phyloP scores from a whole-genome alignment of 805 yeast species.

The Candida xiaguanensis region DNA sequence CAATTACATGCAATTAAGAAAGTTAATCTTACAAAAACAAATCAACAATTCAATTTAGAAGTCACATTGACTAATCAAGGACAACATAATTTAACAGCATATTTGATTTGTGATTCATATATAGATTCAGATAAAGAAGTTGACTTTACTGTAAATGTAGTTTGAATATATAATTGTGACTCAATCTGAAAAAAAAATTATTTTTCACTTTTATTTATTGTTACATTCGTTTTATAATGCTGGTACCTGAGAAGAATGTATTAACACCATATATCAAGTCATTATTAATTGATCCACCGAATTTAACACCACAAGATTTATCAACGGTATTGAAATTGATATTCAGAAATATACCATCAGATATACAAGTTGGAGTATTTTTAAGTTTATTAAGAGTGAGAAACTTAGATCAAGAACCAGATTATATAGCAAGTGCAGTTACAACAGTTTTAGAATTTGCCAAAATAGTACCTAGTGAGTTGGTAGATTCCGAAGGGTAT shows the following conservation, averaged over 20 bases:
- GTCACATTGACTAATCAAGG: conserved; percentile 63
- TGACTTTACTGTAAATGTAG: conserved; percentile 46
- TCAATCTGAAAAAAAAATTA: neutral
- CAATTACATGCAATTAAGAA: conserved; percentile 74
- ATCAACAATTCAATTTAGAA: conserved; percentile 49
- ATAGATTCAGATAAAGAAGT: conserved; percentile 90
- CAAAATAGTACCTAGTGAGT: conserved; percentile 43
- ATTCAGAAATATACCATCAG: conserved; percentile 57
- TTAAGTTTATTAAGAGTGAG: conserved; percentile 70
- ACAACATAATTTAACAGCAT: conserved; percentile 56
- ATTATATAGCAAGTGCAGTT: conserved; percentile 83
- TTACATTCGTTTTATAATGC: neutral
- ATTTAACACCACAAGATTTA: conserved; percentile 62
- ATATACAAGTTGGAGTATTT: conserved; percentile 74
- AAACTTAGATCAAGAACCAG: conserved; percentile 78
- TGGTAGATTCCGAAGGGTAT: conserved; percentile 49
- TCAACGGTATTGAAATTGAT: conserved; percentile 58
- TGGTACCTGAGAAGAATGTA: conserved; percentile 19
- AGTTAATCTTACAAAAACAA: conserved; percentile 49
- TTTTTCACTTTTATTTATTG: too few relatives aligned
- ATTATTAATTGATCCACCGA: conserved; percentile 57
- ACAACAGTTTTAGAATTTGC: conserved; percentile 66
- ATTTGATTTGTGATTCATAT: conserved; percentile 91
- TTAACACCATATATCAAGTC: conserved; percentile 62
- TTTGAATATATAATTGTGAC: conserved; percentile 1